These are phyloP conservation scores for Pythium phragmitis DNA, from an alignment of 352 stramenopile genomes.

Conservation along the genomic window DNA sequence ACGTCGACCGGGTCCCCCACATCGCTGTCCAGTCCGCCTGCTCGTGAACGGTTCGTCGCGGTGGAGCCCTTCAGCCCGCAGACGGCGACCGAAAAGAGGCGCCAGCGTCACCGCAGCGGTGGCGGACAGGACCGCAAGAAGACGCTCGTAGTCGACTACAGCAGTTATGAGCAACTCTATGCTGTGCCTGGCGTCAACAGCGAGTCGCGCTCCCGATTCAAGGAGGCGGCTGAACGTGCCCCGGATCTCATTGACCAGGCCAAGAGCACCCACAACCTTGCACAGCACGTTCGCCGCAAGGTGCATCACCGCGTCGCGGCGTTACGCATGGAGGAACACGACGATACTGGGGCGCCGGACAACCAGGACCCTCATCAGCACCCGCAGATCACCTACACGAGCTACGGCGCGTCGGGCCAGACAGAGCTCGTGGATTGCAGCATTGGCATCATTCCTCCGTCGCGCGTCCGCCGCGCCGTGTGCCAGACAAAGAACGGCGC, in stretches of 20 bases:
- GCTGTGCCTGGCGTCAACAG: neutral
- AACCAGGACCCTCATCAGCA: constrained; percentile 33
- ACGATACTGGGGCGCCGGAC: constrained; percentile 20
- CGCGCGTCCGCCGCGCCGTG: constrained; percentile 23
- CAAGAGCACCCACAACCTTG: constrained; percentile 63
- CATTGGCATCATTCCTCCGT: constrained; percentile 25
- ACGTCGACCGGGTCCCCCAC: constrained; percentile 12
- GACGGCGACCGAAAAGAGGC: constrained; percentile 6
- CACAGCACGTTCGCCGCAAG: constrained; percentile 62
- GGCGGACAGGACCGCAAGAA: constrained; percentile 7
- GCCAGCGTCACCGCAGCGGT: constrained; percentile 16
- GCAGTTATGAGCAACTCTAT: constrained; percentile 6
- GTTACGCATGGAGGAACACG: constrained; percentile 59
- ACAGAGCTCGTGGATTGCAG: constrained; percentile 18
- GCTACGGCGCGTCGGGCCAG: constrained; percentile 4
- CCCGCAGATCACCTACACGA: constrained; percentile 16
- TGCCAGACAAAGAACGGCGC: constrained; percentile 26
- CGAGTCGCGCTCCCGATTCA: constrained; percentile 42
- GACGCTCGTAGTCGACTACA: constrained; percentile 8
- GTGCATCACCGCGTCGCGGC: constrained; percentile 59
- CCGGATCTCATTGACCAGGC: constrained; percentile 64
- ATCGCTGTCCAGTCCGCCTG: constrained; percentile 17
- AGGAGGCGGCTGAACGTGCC: constrained; percentile 43
- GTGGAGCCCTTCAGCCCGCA: constrained; percentile 16
- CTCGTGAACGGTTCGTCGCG: constrained; percentile 6